phyloP scores from a whole-genome alignment of 2,329 filamentous ascomycete species.

The Chrysoporthe cubensis region DNA sequence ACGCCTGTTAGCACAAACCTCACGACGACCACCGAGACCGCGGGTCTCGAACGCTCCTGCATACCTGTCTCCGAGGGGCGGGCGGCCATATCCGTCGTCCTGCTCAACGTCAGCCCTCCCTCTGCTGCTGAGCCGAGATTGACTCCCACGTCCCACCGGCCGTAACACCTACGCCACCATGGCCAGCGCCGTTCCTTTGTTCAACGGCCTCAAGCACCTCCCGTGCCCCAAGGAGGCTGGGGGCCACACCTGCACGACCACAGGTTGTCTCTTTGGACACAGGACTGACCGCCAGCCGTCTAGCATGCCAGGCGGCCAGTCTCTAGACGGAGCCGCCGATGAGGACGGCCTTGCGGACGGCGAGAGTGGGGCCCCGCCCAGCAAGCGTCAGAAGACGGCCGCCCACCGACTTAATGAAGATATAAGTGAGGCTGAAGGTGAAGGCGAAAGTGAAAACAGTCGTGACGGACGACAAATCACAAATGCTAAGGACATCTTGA shows the following conservation, averaged over 20 bases:
- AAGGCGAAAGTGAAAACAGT: not conserved
- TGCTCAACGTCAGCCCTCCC: not conserved
- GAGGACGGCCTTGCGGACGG: not conserved
- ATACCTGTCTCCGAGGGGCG: not conserved
- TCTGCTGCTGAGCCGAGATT: not conserved
- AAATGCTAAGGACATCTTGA: not conserved
- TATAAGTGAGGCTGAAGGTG: not conserved
- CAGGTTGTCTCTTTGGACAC: constrained; percentile 28
- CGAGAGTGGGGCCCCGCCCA: not conserved
- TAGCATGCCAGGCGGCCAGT: not conserved
- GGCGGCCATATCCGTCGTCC: not conserved
- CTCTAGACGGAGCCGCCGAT: constrained; percentile 20
- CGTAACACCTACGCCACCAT: not conserved
- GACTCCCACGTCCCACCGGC: not conserved
- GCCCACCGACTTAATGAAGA: not conserved
- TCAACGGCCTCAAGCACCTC: constrained; percentile 28
- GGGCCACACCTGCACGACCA: constrained; percentile 24
- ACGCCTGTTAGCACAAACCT: not conserved
- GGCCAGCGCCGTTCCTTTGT: constrained; percentile 26
- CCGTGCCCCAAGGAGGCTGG: constrained; percentile 27
- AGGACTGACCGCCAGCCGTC: constrained; percentile 1
- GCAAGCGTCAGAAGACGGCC: constrained; percentile 10
- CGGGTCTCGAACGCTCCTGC: not conserved
- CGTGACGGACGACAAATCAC: constrained; percentile 7
- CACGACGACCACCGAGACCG: not conserved